Base-by-base conservation (phyloP, 306 rosid genomes). In the Dryas octopetala region DNA sequence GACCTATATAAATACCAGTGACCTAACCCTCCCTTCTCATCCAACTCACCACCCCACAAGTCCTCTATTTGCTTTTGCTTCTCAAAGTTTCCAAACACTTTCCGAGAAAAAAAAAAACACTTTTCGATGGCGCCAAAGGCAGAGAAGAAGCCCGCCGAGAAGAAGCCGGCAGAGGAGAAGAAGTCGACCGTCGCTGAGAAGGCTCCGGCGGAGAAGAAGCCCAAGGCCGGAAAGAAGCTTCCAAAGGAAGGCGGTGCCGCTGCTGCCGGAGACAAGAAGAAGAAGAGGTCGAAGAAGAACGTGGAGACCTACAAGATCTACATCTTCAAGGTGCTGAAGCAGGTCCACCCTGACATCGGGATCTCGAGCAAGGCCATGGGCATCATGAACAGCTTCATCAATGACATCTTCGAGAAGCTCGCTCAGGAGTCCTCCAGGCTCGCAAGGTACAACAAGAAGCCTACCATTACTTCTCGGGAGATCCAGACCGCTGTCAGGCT, bases 311-410 rank as follows among this genome's bases (percentile, higher is more conserved):
- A 91, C 74, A 91, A 91, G 88, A 91, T 91, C 19, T 91, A 89
- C 80, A 91, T 91, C 62, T 91, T 91, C 88, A 91, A 89, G 87
- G 97, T 91, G 0, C 46, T 91, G 49, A 91, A 91, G 82, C 97
- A 91, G 78, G 97, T 91, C 0, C 97, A 91, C 62, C 97, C 97
- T 0, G 97, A 91, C 68, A 91, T 91, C 2, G 96, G 96, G 0
- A 84, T 91, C 26, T 90, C 96, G 19, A 90, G 93, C 83, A 90
- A 90, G 74, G 96, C 96, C 11, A 91, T 91, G 96, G 96, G 96
- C 0, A 91, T 91, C 79, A 91, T 91, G 96, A 91, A 91, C 82
- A 83, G 89, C 17, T 91, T 91, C 79, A 90, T 90, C 77, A 90
- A 90, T 58, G 96, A 90, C 11, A 90, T 90, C 63, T 90, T 90